These are phyloP conservation scores for Starmerella apicola DNA, from an alignment of 805 yeast species.

Conservation along the genomic window DNA sequence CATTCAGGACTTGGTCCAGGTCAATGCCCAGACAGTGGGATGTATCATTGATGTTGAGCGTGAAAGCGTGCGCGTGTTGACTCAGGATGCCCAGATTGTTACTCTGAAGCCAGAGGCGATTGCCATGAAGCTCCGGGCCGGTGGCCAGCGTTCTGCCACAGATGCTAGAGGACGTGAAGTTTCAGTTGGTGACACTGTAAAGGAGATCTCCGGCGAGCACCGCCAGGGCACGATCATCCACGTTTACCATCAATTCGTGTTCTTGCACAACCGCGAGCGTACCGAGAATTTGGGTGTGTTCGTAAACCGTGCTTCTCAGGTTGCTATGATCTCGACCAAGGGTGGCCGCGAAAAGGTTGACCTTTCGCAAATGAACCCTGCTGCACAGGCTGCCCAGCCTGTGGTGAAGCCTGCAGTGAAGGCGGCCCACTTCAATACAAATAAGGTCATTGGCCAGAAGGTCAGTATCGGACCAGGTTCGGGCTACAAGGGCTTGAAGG, in stretches of 20 bases:
- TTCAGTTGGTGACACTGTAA: slow-evolving; percentile 84
- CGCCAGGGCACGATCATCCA: slow-evolving; percentile 83
- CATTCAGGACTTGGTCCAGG: slow-evolving; percentile 77
- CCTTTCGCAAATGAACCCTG: slow-evolving; percentile 77
- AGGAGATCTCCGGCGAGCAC: slow-evolving; percentile 69
- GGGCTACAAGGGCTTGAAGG: slow-evolving; percentile 82
- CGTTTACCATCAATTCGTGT: slow-evolving; percentile 66
- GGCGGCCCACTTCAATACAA: slow-evolving; percentile 19
- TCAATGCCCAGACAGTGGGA: slow-evolving; percentile 78
- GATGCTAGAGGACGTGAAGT: slow-evolving; percentile 77
- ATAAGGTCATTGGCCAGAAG: slow-evolving; percentile 55
- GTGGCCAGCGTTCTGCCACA: slow-evolving; percentile 67
- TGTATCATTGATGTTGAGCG: slow-evolving; percentile 83
- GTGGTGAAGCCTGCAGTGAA: slow-evolving; percentile 33
- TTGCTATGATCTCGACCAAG: slow-evolving; percentile 74
- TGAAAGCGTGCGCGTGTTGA: slow-evolving; percentile 65
- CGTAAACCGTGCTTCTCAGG: slow-evolving; percentile 61
- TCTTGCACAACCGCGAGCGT: slow-evolving; percentile 66
- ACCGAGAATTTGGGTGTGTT: slow-evolving; percentile 85
- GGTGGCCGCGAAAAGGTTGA: slow-evolving; percentile 60
- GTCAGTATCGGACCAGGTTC: slow-evolving; percentile 85
- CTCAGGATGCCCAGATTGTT: slow-evolving; percentile 66
- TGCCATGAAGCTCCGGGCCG: slow-evolving; percentile 47
- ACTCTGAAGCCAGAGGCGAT: slow-evolving; percentile 72
- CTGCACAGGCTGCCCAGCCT: slow-evolving; percentile 34